These are phyloP conservation scores for Leptographium lundbergii DNA, from an alignment of 2,329 filamentous ascomycete genomes.

Conservation along the genomic window DNA sequence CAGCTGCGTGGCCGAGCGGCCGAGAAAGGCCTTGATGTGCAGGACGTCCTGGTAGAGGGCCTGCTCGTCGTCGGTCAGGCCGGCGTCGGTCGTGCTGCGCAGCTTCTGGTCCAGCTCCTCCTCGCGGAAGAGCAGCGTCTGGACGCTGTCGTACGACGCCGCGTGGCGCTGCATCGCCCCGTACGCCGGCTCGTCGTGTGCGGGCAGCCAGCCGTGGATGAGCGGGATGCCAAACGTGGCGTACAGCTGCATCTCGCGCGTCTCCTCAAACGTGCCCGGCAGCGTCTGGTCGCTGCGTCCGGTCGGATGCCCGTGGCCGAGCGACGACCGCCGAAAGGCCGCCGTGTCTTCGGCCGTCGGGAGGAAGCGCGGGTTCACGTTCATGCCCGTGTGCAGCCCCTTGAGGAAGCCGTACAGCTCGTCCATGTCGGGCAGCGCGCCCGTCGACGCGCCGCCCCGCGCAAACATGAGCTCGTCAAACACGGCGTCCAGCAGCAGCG, in stretches of 20 bases:
- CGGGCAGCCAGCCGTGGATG: conserved; percentile 85
- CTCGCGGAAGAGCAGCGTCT: conserved; percentile 77
- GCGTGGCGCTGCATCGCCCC: conserved; percentile 61
- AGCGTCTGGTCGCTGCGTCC: conserved; percentile 32
- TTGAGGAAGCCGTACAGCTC: conserved; percentile 82
- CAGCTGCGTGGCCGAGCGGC: conserved; percentile 70
- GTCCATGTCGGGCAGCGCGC: conserved; percentile 67
- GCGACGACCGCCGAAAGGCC: conserved; percentile 37
- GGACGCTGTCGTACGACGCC: conserved; percentile 80
- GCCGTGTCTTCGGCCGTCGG: conserved; percentile 36
- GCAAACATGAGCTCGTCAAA: conserved; percentile 87
- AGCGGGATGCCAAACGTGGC: conserved; percentile 78
- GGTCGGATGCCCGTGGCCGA: conserved; percentile 38
- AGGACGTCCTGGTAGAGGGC: conserved; percentile 70
- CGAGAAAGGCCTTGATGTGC: conserved; percentile 73
- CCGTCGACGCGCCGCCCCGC: conserved; percentile 47
- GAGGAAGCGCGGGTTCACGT: conserved; percentile 86
- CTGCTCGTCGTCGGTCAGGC: conserved; percentile 62
- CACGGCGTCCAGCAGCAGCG: conserved; percentile 73
- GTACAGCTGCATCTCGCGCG: conserved; percentile 81
- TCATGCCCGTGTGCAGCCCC: conserved; percentile 90
- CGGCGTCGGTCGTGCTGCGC: conserved; percentile 28
- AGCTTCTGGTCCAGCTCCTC: conserved; percentile 80
- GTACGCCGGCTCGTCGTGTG: conserved; percentile 51
- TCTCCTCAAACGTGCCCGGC: conserved; percentile 73